Evolutionary conservation across 257 asterid genomes (phyloP), one percentile per base, ranked within the genome.

Genomic region (Penstemon barbatus): DNA sequence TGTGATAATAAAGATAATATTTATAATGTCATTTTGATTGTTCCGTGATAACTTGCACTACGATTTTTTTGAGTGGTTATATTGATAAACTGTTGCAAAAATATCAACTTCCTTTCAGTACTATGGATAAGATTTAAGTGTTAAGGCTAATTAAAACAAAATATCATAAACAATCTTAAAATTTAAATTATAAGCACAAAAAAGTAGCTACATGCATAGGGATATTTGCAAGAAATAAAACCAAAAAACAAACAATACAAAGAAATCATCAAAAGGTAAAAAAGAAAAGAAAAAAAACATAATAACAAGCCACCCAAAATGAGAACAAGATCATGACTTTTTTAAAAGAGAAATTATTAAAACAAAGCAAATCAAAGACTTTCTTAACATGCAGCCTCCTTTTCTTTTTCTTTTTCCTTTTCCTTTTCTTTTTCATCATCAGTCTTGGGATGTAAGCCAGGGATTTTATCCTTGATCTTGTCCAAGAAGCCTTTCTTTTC

Each of bases 391-490:
- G 53, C 84, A n/a, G 39, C 61, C 38, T 48, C 71, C 36, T 72
- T 53, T 12, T 25, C 33, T 1, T 25, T 25, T 25, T 78, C 74
- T 15, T 70, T 70, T 36, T 78, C 78, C 76, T 83, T 83, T 25
- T 80, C 85, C 13, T 84, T 84, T 53, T 85, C 89, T 64, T 87
- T 83, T 7, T 82, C 96, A 7, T 86, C 96, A 8, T 80, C 97
- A 0, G 75, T 71, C 88, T 90, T 87, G 46, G 83, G 18, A 71
- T 90, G 95, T 75, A 82, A 82, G 8, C 98, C 97, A 0, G 96
- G 99, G 4, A 93, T 64, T 71, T 93, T 93, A 80, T 90, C 99
- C 92, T 90, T 93, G 65, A 93, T 90, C 89, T 93, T 93, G 7
- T 88, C 95, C 83, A 90, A 46, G 71, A 93, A 86, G 0, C 98